Evolutionary conservation across 1,284 basidiomycete genomes (phyloP).

Genomic region (Pseudozyma sp.): DNA sequence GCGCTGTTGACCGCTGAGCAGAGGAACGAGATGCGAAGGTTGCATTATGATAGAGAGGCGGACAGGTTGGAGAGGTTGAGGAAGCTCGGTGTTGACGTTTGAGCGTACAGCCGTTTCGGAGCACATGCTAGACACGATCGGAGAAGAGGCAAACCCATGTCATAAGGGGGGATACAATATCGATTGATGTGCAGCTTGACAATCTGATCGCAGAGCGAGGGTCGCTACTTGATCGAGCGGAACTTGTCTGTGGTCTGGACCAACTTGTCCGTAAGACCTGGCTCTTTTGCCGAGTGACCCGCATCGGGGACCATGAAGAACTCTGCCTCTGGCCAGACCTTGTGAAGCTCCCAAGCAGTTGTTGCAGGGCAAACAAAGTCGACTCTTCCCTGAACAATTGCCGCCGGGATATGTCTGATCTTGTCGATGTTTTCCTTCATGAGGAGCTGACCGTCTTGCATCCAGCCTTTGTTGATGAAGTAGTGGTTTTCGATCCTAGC

Average conservation of each 20-base stretch:
- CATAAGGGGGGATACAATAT: too few species aligned
- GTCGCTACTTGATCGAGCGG: conserved; percentile 20
- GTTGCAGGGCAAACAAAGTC: conserved; percentile 71
- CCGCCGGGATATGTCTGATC: conserved; percentile 77
- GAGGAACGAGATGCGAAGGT: conserved; percentile 43
- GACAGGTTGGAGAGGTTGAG: conserved; percentile 47
- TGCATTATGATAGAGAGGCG: conserved; percentile 46
- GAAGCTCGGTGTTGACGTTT: conserved; percentile 54
- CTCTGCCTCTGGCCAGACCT: conserved; percentile 50
- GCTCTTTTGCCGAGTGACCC: conserved; percentile 86
- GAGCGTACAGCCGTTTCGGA: neutral
- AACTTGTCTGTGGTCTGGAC: conserved; percentile 74
- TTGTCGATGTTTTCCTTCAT: conserved; percentile 86
- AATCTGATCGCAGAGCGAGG: neutral
- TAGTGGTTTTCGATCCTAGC: conserved; percentile 93
- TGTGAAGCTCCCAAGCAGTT: conserved; percentile 68
- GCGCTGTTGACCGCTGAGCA: conserved; percentile 21
- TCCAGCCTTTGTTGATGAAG: conserved; percentile 82
- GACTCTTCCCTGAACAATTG: conserved; percentile 81
- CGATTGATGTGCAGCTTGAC: too few species aligned
- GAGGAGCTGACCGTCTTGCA: conserved; percentile 88
- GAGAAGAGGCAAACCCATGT: too few species aligned
- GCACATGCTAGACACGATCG: too few species aligned
- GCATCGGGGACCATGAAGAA: conserved; percentile 81
- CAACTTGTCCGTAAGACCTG: conserved; percentile 79